Base-by-base conservation (phyloP, 208 protist genomes). In the Crithidia expoeki region DNA sequence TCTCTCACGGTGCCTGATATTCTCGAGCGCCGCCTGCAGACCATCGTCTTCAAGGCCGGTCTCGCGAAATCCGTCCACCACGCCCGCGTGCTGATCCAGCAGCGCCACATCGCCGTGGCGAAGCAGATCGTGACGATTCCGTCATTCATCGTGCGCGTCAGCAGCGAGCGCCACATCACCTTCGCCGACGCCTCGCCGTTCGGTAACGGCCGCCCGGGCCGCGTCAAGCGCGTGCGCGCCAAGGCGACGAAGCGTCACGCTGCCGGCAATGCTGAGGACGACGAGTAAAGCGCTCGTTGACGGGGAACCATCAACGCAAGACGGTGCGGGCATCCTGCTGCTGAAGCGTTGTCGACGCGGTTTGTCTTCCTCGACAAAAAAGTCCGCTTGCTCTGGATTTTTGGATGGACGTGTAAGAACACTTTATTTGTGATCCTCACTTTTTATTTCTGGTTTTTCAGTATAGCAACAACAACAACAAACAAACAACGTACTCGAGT, bases 61-160 rank as follows among this genome's bases (percentile, higher is more conserved):
- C 93, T 99, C 63, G 98, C 99, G 80, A 99, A 99, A 86, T 99
- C 98, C 34, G 98, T 99, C 76, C 99, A 99, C 93, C 98, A 99
- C 89, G 98, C 99, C 72, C 98, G 99, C 82, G 94, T 99, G 33
- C 90, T 99, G 33, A 99, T 99, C 88, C 84, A 92, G 67, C 98
- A 99, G 88, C 93, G 99, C 76, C 99, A 99, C 97, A 99, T 99
- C 84, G 94, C 97, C 60, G 99, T 99, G 58, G 99, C 99, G 72
- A 99, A 99, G 88, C 99, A 99, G 94, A 95, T 99, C 75, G 99
- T 99, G 42, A 98, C 98, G 77, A 96, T 99, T 66, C 98, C 99
- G 40, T 99, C 98, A 44, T 99, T 99, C 91, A 96, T 99, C 30
- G 99, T 99, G 53, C 98, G 99, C 80, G 90, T 98, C 53, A 98